Evolutionary conservation across 1,284 basidiomycete genomes (phyloP), one percentile per base, ranked within the genome.

Genomic region (Fistulinella cinereoalba): DNA sequence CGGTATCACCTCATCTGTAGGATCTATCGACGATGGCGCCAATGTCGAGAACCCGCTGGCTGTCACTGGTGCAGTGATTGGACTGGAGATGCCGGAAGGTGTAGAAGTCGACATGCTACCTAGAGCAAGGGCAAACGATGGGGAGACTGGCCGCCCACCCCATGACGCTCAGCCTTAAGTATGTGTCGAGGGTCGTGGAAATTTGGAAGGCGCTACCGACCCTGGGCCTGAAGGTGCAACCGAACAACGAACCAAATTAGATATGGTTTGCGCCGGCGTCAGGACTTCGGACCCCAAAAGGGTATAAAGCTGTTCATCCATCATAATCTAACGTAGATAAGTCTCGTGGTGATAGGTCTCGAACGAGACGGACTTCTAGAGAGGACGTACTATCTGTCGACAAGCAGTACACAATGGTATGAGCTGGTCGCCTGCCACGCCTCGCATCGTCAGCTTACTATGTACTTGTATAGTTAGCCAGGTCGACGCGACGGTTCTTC

Each of bases 1-100:
- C 1, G 76, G 69, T 31, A 71, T 56, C 13, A 65, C 60, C 2
- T 64, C 64, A 12, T 66, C 53, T 18, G 44, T 49, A 13, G 27
- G 3, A 21, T 56, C 50, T 19, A 40, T 9, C 10, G 40, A 19
- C 12, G 9, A 22, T 0, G 43, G 33, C 19, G 18, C 6, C 9
- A 23, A 13, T 4, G 15, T 27, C 7, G 43, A 44, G 22, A 37
- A 4, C 7, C 38, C 42, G 21, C 43, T 43, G 3, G 44, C 13
- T 1, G 50, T 42, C 37, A 49, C 28, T 15, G 56, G 48, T 6
- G 46, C 32, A 47, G 21, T 4, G 55, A 43, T 23, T 41, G 48
- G 33, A 38, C 43, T 1, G 47, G 32, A 21, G 46, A 37, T 2
- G 47, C 40, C 24, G 56, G 28, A 6, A 6, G 49, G 18, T 1